A percentile compares a stretch with the other conserved stretches of the same genome.
phyloP scores from a whole-genome alignment of 2,329 filamentous ascomycete genomes.

The Ophiostoma ulmi region DNA sequence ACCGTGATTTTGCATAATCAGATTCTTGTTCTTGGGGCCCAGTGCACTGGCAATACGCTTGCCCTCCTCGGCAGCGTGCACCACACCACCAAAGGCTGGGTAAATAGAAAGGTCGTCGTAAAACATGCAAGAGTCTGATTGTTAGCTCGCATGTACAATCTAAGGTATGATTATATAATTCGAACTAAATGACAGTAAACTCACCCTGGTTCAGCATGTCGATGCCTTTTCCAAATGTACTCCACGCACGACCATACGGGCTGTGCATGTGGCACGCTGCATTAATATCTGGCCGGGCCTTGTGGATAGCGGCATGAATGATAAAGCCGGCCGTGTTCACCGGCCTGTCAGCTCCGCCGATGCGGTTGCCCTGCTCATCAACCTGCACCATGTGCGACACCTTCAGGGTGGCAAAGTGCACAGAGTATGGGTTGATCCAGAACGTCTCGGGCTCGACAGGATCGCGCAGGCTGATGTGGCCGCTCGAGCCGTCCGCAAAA shows the following conservation, averaged over 20 bases:
- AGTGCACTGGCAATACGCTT: slow-evolving; percentile 43
- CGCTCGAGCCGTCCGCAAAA: slow-evolving; percentile 56
- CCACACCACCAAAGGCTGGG: slow-evolving; percentile 53
- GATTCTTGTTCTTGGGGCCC: slow-evolving; percentile 43
- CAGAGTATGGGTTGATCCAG: slow-evolving; percentile 58
- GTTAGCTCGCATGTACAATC: neutral
- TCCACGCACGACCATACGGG: slow-evolving; percentile 53
- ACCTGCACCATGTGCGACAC: slow-evolving; percentile 55
- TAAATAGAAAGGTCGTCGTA: slow-evolving; percentile 55
- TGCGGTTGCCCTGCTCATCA: slow-evolving; percentile 48
- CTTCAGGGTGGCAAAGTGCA: slow-evolving; percentile 54
- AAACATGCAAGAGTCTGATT: slow-evolving; percentile 40
- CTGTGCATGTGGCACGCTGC: slow-evolving; percentile 57
- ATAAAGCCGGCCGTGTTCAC: slow-evolving; percentile 57
- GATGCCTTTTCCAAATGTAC: slow-evolving; percentile 47
- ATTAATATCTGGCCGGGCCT: slow-evolving; percentile 50
- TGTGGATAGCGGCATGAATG: slow-evolving; percentile 56
- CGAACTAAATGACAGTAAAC: neutral
- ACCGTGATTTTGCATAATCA: slow-evolving; percentile 58
- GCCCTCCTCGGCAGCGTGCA: slow-evolving; percentile 53
- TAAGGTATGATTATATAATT: neutral
- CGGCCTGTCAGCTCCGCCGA: slow-evolving; percentile 44
- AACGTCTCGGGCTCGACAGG: slow-evolving; percentile 51
- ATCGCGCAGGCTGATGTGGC: slow-evolving; percentile 58
- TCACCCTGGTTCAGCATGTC: slow-evolving; percentile 58